A percentile compares a stretch with the other conserved stretches of the same genome.
phyloP scores from a whole-genome alignment of 1,139 yeast genomes.

The Yarrowia galli region DNA sequence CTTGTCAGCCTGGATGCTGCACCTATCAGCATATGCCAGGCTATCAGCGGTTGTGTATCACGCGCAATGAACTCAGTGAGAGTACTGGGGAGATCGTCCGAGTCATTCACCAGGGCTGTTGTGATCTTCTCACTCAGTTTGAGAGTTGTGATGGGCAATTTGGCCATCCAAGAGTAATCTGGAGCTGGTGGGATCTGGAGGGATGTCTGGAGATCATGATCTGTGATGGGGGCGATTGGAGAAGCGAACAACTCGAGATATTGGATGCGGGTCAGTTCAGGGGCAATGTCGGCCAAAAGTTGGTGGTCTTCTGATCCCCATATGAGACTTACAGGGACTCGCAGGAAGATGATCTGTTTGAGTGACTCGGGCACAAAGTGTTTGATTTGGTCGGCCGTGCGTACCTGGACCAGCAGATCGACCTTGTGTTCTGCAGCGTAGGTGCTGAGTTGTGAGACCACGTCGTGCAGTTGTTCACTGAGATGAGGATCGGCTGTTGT shows the following conservation, averaged over 20 bases:
- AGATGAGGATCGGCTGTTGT: conserved; percentile 2
- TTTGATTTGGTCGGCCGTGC: conserved; percentile 6
- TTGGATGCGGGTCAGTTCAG: not conserved
- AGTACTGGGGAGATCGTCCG: not conserved
- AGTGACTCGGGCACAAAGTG: conserved; percentile 13
- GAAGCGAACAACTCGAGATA: conserved; percentile 21
- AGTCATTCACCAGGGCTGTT: conserved; percentile 1
- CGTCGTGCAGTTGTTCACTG: not conserved
- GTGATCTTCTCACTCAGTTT: conserved; percentile 7
- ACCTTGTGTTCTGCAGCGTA: conserved; percentile 6
- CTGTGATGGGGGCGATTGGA: conserved; percentile 4
- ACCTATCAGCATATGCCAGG: conserved; percentile 25
- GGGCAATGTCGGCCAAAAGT: not conserved
- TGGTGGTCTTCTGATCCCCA: conserved; percentile 29
- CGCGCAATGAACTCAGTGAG: conserved; percentile 5
- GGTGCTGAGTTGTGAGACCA: not conserved
- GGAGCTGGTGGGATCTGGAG: conserved; percentile 27
- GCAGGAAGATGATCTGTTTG: not conserved
- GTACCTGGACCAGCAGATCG: conserved; percentile 10
- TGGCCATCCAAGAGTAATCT: conserved; percentile 19
- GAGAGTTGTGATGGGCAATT: not conserved
- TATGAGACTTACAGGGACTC: conserved; percentile 11
- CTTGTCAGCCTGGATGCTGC: conserved; percentile 2
- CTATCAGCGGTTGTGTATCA: conserved; percentile 7
- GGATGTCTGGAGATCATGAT: conserved; percentile 7